These are phyloP conservation scores for Pleurozium schreberi DNA, from an alignment of 225 moss, liverwort and hornwort genomes.

Conservation along the genomic window DNA sequence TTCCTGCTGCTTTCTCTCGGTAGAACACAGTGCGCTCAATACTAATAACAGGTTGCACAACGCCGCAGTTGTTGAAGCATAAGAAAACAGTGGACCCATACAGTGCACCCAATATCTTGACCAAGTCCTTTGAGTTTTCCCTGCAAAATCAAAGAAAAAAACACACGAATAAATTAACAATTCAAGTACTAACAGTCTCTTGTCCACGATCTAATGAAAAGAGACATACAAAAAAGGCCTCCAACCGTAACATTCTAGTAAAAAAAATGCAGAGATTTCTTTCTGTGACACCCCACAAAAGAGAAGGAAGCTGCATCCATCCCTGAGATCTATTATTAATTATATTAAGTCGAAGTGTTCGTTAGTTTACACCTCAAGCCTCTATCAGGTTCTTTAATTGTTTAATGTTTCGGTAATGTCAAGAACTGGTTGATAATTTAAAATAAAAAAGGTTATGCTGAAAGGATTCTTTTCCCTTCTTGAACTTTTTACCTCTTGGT, in stretches of 20 bases:
- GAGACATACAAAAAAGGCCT: neutral
- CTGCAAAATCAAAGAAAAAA: neutral
- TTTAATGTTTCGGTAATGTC: neutral
- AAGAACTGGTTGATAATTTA: neutral
- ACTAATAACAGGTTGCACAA: slow-evolving; percentile 47
- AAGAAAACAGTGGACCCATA: slow-evolving; percentile 39
- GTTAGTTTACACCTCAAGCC: neutral
- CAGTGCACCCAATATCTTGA: slow-evolving; percentile 24
- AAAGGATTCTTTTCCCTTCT: too few species aligned
- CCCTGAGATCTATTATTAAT: too few species aligned
- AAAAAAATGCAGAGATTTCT: neutral
- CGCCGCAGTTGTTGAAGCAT: slow-evolving; percentile 43
- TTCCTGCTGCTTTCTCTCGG: slow-evolving; percentile 48
- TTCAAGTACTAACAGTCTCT: neutral
- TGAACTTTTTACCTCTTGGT: neutral
- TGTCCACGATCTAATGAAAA: neutral
- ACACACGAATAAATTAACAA: neutral
- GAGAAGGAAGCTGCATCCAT: neutral
- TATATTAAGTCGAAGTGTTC: neutral
- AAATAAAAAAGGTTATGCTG: neutral
- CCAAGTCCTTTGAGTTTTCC: neutral
- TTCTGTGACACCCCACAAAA: neutral
- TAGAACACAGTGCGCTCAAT: slow-evolving; percentile 51
- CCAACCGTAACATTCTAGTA: neutral
- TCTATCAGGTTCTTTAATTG: neutral